These are phyloP conservation scores for Coix lacrymajobi DNA, from an alignment of 176 grass and related monocot species.

Conservation along the genomic window DNA sequence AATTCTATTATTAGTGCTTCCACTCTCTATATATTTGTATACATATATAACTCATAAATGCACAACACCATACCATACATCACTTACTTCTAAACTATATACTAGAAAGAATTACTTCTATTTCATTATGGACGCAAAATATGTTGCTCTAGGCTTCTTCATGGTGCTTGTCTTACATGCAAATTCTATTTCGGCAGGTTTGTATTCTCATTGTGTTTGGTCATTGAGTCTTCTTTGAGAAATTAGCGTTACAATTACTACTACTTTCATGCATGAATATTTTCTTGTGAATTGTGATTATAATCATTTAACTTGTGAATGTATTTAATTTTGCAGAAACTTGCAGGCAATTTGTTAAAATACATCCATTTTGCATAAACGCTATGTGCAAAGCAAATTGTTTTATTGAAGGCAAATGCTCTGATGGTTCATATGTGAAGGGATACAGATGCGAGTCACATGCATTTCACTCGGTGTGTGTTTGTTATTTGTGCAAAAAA, in stretches of 20 bases:
- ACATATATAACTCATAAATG: not conserved
- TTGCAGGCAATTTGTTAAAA: not conserved
- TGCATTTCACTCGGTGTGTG: not conserved
- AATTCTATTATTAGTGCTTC: not conserved
- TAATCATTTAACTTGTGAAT: not conserved
- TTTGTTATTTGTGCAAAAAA: not conserved
- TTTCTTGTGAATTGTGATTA: not conserved
- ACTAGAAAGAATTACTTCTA: not conserved
- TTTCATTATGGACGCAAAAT: not conserved
- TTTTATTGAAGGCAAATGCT: not conserved
- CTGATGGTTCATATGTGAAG: not conserved
- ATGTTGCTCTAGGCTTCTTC: not conserved
- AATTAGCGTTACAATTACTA: not conserved
- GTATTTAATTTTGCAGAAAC: not conserved
- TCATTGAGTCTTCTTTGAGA: not conserved
- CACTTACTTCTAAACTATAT: not conserved
- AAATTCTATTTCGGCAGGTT: not conserved
- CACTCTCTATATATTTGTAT: not conserved
- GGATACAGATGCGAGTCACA: not conserved
- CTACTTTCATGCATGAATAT: not conserved
- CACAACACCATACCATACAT: not conserved
- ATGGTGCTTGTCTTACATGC: not conserved
- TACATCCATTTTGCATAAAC: not conserved
- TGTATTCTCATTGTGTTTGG: not conserved
- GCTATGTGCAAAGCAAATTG: not conserved